Percentiles rank a stretch among this genome's conserved stretches.
Evolutionary conservation across 1,284 basidiomycete genomes (phyloP).

Genomic region (Pyrrhoderma noxium): DNA sequence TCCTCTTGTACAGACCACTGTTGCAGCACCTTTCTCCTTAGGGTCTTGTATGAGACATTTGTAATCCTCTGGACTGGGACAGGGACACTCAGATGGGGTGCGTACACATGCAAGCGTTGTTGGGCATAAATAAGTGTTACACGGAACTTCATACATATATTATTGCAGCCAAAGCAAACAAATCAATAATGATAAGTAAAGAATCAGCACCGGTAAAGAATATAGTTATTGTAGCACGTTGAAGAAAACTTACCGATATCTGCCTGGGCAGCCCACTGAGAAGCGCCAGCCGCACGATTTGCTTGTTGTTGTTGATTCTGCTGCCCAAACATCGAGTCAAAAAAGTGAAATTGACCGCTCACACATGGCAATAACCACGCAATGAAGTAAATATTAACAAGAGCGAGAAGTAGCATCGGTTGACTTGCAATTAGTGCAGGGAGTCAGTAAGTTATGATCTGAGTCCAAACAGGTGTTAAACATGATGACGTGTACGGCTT

Average conservation of each 20-base stretch:
- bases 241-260: slow-evolving; percentile 31
- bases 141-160: slow-evolving; percentile 40
- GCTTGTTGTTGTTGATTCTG: slow-evolving; percentile 40
- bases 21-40: slow-evolving; percentile 35
- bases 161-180: not conserved
- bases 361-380: slow-evolving; percentile 22
- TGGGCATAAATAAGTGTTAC: slow-evolving; percentile 54
- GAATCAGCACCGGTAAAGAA: no score
- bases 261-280: slow-evolving; percentile 56
- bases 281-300: slow-evolving; percentile 36
- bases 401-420: not conserved
- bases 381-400: slow-evolving; percentile 8
- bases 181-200: not conserved
- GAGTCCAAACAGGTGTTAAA: not conserved
- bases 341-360: slow-evolving; percentile 54
- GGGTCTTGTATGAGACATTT: slow-evolving; percentile 51
- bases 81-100: slow-evolving; percentile 50
- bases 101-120: slow-evolving; percentile 51
- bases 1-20: slow-evolving; percentile 54
- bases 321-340: slow-evolving; percentile 48
- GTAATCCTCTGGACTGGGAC: slow-evolving; percentile 51
- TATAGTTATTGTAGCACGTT: not conserved
- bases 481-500: not conserved
- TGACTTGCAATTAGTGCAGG: not conserved
- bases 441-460: not conserved